Evolutionary conservation across 176 grass and related monocot genomes (phyloP).

Genomic region (Paspalum notatum): DNA sequence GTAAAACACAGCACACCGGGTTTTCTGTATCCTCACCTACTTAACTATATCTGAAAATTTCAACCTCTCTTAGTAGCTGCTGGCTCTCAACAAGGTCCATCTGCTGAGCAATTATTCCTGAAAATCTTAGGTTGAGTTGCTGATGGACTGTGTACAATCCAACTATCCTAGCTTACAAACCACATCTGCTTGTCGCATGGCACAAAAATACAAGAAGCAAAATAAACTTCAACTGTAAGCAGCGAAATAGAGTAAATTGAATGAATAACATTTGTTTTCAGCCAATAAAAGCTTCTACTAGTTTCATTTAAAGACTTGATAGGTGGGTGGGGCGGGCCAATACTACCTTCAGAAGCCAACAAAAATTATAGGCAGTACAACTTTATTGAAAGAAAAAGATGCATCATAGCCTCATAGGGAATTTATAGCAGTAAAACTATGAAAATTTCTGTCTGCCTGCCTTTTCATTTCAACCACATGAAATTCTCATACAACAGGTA

Average conservation of each 20-base stretch:
- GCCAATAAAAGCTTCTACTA: not conserved
- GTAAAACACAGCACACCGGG: too few relatives aligned
- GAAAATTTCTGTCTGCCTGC: not conserved
- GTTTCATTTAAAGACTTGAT: not conserved
- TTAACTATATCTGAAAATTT: too few relatives aligned
- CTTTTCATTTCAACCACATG: not conserved
- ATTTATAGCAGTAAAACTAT: not conserved
- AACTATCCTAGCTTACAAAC: not conserved
- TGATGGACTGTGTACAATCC: not conserved
- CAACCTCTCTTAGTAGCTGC: too few relatives aligned
- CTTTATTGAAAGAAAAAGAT: too few relatives aligned
- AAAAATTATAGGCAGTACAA: too few relatives aligned
- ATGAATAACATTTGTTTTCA: not conserved
- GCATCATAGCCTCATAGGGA: too few relatives aligned
- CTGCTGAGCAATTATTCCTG: slow-evolving; percentile 71
- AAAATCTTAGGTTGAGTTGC: slow-evolving; percentile 73
- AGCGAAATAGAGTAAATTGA: too few relatives aligned
- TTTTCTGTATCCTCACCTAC: too few relatives aligned
- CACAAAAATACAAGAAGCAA: too few relatives aligned
- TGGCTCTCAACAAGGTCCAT: slow-evolving; percentile 64
- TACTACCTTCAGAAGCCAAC: not conserved
- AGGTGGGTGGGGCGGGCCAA: not conserved
- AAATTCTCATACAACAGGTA: not conserved
- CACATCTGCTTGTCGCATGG: too few relatives aligned
- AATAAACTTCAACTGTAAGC: too few relatives aligned